Base-by-base conservation (phyloP, 257 asterid species). In the Osmanthus fragrans region DNA sequence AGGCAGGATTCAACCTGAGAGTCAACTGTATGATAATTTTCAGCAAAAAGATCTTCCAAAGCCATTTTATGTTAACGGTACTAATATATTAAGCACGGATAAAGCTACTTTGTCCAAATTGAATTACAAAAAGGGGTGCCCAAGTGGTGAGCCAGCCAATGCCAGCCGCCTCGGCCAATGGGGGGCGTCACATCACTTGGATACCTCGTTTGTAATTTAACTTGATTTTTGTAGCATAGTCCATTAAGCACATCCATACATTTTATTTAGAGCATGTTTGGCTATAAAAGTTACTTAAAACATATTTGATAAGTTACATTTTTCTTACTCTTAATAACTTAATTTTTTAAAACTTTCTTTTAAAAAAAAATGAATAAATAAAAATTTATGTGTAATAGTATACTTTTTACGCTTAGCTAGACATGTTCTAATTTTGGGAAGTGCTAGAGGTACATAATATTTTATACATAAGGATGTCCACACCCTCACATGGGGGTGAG, bases 1-100 rank as follows among this genome's bases (percentile, higher is more conserved):
- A 94, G 12, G 92, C 91, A 51, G 90, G 94, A 82, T 94, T 94
- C 84, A 92, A 87, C 91, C 98, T 93, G 54, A 1, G 7, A 37
- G 69, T 63, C 29, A 23, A 2, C 0, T 7, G 34, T 9, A 34
- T 19, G 10, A 78, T 42, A 6, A 32, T 60, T 68, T 58, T 79
- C 68, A 71, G 54, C 13, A 11, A 33, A 45, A 74, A 23, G 25
- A 6, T 39, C 40, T 56, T 76, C 13, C 6, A 30, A 45, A 47
- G 72, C 42, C 64, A 75, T 66, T 11, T 12, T 74, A 47, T 32
- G 33, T 30, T 7, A 32, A 6, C 2, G 47, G 47, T 19, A 60
- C 67, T 60, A 60, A 21, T 7, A 21, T 40, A 40, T 11, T 23
- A 21, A n/a, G n/a, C n/a, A n/a, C n/a, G n/a, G n/a, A n/a, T n/a